phyloP scores from a whole-genome alignment of 768 basidiomycete genomes.

The Amanita rubescens region DNA sequence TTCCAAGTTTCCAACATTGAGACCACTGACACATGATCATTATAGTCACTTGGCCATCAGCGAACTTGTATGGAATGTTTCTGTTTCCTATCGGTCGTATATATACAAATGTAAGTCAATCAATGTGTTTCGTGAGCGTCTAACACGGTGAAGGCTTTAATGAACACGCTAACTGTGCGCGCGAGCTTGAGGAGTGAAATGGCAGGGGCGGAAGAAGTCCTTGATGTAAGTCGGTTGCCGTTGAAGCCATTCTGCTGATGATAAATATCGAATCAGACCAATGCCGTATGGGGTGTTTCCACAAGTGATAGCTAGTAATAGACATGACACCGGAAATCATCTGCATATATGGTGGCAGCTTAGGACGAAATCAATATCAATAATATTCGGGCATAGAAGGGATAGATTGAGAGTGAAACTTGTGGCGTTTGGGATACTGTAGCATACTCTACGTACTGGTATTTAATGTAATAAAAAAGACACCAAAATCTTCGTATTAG shows the following conservation, averaged over 20 bases:
- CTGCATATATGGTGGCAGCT: no score
- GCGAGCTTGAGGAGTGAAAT: neutral
- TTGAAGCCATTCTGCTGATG: neutral
- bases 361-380: no score
- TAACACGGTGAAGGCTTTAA: neutral
- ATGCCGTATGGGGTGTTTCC: neutral
- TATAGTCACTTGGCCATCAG: neutral
- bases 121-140: neutral
- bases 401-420: no score
- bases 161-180: constrained; percentile 7
- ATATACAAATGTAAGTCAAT: neutral
- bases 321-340: no score
- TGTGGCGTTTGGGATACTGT: no score
- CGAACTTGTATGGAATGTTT: neutral
- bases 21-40: neutral
- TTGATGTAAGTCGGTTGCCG: neutral
- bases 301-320: neutral
- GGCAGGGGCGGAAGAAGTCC: neutral
- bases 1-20: no score
- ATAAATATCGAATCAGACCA: neutral
- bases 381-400: no score
- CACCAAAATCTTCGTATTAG: no score
- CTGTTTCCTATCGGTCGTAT: neutral
- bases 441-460: no score
- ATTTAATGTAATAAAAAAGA: no score